phyloP scores from a whole-genome alignment of 75 land plant species.

The Isoetes taiwanensis region DNA sequence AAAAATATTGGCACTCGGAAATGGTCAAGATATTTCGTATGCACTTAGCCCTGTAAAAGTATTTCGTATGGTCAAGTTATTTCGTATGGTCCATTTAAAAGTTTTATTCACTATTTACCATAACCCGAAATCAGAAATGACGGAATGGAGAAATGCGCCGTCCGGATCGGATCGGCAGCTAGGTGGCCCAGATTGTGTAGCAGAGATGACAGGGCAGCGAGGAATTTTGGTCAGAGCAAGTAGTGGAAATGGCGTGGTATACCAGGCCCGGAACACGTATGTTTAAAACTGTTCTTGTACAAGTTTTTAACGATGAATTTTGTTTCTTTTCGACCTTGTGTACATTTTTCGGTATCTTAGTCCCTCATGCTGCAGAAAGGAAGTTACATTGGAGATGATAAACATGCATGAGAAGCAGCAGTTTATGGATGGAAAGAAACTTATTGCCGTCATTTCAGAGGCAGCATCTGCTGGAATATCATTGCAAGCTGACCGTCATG shows the following conservation, averaged over 20 bases:
- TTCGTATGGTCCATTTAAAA: too few species aligned
- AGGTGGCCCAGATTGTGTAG: constrained; percentile 90
- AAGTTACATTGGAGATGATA: constrained; percentile 89
- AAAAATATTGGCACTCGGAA: too few species aligned
- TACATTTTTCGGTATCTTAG: neutral
- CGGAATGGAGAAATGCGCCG: too few species aligned
- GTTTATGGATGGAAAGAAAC: constrained; percentile 94
- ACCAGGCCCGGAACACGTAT: constrained; percentile 91
- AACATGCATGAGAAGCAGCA: constrained; percentile 97
- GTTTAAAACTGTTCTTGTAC: too few species aligned
- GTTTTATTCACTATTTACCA: too few species aligned
- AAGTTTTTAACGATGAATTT: too few species aligned
- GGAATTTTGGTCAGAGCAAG: constrained; percentile 82
- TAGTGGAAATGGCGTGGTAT: constrained; percentile 81
- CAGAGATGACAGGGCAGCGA: constrained; percentile 95
- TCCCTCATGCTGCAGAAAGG: constrained; percentile 38
- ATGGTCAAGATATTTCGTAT: too few species aligned
- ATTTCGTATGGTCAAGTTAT: too few species aligned
- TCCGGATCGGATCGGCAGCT: too few species aligned
- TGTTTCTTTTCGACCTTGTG: too few species aligned
- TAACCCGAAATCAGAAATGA: too few species aligned
- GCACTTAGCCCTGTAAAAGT: too few species aligned
- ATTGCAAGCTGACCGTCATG: constrained; percentile 90
- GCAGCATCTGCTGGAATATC: constrained; percentile 99
- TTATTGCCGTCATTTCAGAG: constrained; percentile 91